Conservation (phyloP, 73 alveolate genomes). For the Urostyla sp. region DNA sequence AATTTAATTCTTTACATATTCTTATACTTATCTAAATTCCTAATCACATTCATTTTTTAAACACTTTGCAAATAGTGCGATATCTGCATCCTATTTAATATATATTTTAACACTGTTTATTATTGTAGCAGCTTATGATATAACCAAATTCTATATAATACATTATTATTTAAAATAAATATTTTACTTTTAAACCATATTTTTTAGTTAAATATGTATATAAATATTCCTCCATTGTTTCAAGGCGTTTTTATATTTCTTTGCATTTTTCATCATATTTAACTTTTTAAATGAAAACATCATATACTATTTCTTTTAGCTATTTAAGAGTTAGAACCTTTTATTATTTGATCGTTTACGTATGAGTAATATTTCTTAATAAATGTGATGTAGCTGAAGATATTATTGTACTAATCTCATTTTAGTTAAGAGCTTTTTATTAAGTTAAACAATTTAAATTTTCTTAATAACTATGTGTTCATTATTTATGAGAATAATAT, state of each 20-base stretch:
- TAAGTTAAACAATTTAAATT: too few relatives aligned
- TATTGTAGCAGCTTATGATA: slow-evolving; percentile 90
- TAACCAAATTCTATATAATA: slow-evolving; percentile 63
- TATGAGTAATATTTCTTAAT: too few relatives aligned
- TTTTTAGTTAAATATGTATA: slow-evolving; percentile 84
- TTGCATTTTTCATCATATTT: slow-evolving; percentile 82
- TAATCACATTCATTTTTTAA: slow-evolving; percentile 90
- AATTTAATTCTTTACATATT: slow-evolving; percentile 72
- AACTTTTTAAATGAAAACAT: slow-evolving; percentile 77
- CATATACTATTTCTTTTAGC: slow-evolving; percentile 81
- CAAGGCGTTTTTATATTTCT: slow-evolving; percentile 80
- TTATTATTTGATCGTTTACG: neutral
- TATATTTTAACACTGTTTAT: slow-evolving; percentile 83
- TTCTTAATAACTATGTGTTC: too few relatives aligned
- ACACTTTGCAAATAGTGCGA: slow-evolving; percentile 86
- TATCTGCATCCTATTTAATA: slow-evolving; percentile 80
- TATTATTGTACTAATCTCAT: too few relatives aligned
- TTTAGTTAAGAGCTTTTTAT: too few relatives aligned
- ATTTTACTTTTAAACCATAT: slow-evolving; percentile 80
- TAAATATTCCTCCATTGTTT: slow-evolving; percentile 92
- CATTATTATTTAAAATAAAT: slow-evolving; percentile 1
- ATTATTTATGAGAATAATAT: too few relatives aligned
- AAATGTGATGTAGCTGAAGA: too few relatives aligned
- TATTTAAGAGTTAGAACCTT: slow-evolving; percentile 49
- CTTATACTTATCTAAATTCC: slow-evolving; percentile 78